These are phyloP conservation scores for Eutypa lata DNA, from an alignment of 2,329 filamentous ascomycete genomes.

Conservation along the genomic window DNA sequence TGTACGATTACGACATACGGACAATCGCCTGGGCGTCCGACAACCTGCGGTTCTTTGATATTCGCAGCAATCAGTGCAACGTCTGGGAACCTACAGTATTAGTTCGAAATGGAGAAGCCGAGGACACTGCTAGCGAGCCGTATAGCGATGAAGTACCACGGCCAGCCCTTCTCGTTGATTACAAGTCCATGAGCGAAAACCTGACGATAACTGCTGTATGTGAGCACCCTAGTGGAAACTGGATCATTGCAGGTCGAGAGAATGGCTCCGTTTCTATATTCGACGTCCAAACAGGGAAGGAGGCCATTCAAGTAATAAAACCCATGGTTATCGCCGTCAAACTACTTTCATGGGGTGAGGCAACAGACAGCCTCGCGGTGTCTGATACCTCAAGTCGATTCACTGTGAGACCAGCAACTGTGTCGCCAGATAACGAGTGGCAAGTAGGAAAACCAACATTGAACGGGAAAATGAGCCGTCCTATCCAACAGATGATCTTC, in stretches of 20 bases:
- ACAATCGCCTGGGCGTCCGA: slow-evolving; percentile 17
- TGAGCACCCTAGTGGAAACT: not conserved
- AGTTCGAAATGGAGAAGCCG: slow-evolving; percentile 12
- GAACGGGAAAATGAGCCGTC: not conserved
- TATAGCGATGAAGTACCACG: slow-evolving; percentile 1
- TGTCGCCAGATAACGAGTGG: not conserved
- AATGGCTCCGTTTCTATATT: slow-evolving; percentile 14
- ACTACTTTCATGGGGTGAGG: not conserved
- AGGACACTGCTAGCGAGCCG: slow-evolving; percentile 8
- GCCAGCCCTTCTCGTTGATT: not conserved
- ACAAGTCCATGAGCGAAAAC: not conserved
- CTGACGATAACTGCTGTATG: not conserved
- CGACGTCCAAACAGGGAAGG: slow-evolving; percentile 10
- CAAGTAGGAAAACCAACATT: not conserved
- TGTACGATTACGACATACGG: slow-evolving; percentile 4
- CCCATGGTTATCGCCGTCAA: no score
- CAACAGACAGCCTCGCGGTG: not conserved
- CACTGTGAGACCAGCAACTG: not conserved
- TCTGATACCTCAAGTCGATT: not conserved
- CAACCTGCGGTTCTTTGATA: slow-evolving; percentile 15
- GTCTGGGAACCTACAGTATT: slow-evolving; percentile 17
- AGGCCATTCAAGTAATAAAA: slow-evolving; percentile 4
- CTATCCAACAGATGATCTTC: no score
- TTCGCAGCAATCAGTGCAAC: slow-evolving; percentile 15
- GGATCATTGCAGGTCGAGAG: slow-evolving; percentile 11